Evolutionary conservation across 257 asterid species (phyloP).

Genomic region (Jasminum sambac): DNA sequence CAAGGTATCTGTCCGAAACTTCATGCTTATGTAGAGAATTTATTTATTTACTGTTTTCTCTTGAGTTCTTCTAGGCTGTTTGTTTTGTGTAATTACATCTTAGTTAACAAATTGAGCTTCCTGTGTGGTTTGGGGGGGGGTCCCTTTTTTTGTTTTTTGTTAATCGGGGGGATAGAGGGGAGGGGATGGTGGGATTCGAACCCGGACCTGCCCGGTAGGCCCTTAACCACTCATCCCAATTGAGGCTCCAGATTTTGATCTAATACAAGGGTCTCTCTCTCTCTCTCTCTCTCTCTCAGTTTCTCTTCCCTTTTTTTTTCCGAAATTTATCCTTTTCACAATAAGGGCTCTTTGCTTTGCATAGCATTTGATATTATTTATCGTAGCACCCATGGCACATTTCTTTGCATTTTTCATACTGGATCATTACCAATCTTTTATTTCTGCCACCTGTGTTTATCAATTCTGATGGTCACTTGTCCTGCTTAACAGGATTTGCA

Average conservation of each 20-base stretch:
- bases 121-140: too few relatives aligned
- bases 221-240: too few relatives aligned
- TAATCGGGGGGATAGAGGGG: too few relatives aligned
- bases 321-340: too few relatives aligned
- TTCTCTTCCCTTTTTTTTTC: not conserved
- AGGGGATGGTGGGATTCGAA: too few relatives aligned
- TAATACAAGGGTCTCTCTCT: not conserved
- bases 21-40: conserved; percentile 2
- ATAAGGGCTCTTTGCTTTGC: not conserved
- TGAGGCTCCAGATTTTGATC: not conserved
- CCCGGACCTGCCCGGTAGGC: too few relatives aligned
- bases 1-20: conserved; percentile 50
- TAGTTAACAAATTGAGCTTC: not conserved
- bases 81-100: not conserved
- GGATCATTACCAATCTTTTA: conserved; percentile 6
- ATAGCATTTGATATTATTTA: not conserved
- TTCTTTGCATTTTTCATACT: not conserved
- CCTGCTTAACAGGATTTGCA: conserved; percentile 74
- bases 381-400: not conserved
- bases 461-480: not conserved
- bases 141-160: too few relatives aligned
- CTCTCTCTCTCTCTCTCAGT: too few relatives aligned
- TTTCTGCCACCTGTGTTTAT: not conserved
- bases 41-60: not conserved
- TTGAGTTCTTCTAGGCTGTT: not conserved